Evolutionary conservation across 768 basidiomycete genomes (phyloP), one percentile per base, ranked within the genome.

Genomic region (Suillus spraguei): DNA sequence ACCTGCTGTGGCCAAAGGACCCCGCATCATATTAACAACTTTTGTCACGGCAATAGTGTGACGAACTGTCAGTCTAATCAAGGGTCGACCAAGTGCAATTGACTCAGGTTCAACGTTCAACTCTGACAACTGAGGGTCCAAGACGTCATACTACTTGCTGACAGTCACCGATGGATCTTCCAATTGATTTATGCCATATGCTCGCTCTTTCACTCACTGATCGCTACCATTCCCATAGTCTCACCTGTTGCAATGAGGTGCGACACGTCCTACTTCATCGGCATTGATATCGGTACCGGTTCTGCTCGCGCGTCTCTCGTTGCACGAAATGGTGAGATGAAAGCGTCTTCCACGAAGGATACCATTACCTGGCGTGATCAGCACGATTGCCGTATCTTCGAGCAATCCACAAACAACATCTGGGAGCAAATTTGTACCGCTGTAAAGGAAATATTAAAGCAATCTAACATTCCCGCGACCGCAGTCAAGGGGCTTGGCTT

Each of bases 341-440:
- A 89, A 60, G 91, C 94, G 6, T 92, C 95, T 41, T 86, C 88
- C 67, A 90, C 90, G 59, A 87, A 92, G 71, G 84, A 87, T 24
- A 98, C 90, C n/a, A 82, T 79, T 60, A 98, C 95, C 11, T 95
- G 86, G 81, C 89, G 97, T 66, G 91, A 95, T 78, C 80, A 85
- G 1, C 73, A 83, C 38, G 94, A 99, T 82, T 88, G 94, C 73
- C 84, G 90, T 62, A 95, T 99, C 79, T 99, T 97, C 74, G 97
- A 99, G 76, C 97, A 99, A 76, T 97, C 95, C 38, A 94, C 95
- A 0, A 78, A 79, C 28, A 86, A 98, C 70, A 96, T 97, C 77
- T 96, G 94, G 96, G 73, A 78, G 9, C 82, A 84, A 59, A 88
- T 94, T 62, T 83, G 84, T 49, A 77, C 74, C 60, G 85, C 86